Conservation (phyloP, 345 rosid genomes). For the Populus alba region DNA sequence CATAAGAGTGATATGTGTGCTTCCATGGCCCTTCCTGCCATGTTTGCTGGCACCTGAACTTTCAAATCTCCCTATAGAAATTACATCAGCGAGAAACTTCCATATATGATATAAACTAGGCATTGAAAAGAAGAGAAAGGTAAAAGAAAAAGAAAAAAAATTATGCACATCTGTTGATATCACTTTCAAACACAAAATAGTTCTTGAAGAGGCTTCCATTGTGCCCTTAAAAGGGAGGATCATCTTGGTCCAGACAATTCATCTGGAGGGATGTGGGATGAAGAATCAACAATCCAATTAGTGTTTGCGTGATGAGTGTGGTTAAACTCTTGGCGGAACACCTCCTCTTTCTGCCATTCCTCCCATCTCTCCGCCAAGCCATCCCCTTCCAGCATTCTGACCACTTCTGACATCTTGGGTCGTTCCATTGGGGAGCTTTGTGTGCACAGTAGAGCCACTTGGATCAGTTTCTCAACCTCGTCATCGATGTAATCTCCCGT, state of each 20-base stretch:
- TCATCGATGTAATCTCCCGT: constrained; percentile 51
- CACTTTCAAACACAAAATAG: constrained; percentile 21
- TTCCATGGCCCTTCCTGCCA: constrained; percentile 4
- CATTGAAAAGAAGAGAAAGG: neutral
- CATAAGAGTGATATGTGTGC: constrained; percentile 26
- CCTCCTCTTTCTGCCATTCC: constrained; percentile 90
- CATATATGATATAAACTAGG: constrained; percentile 20
- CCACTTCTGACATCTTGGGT: constrained; percentile 91
- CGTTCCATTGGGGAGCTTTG: constrained; percentile 74
- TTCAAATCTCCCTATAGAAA: constrained; percentile 30
- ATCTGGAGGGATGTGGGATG: constrained; percentile 59
- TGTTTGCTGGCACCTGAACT: constrained; percentile 28
- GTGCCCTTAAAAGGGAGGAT: constrained; percentile 5
- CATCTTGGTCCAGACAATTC: constrained; percentile 87
- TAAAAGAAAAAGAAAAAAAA: neutral
- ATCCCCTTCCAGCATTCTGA: constrained; percentile 93
- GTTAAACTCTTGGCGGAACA: constrained; percentile 53
- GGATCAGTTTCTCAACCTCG: constrained; percentile 80
- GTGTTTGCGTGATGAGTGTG: constrained; percentile 34
- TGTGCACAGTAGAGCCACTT: constrained; percentile 83
- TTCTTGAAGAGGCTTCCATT: neutral
- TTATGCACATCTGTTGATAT: constrained; percentile 37
- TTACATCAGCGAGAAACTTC: constrained; percentile 27
- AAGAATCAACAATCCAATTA: constrained; percentile 61
- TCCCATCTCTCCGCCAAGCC: constrained; percentile 92